These are phyloP conservation scores for Antitrichia curtipendula DNA, from an alignment of 225 moss, liverwort and hornwort species.

Conservation along the genomic window DNA sequence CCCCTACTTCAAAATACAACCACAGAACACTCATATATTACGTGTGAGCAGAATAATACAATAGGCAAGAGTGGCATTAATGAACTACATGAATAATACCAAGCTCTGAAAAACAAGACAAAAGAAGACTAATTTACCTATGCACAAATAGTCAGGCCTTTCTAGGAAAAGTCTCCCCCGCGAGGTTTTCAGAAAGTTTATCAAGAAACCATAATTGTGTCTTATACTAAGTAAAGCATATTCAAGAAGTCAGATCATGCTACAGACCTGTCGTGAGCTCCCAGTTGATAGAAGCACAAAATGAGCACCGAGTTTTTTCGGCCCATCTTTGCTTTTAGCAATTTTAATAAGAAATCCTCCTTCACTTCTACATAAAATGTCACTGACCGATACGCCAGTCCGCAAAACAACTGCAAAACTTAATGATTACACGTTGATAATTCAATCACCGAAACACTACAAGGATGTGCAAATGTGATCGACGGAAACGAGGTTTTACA, in stretches of 20 bases:
- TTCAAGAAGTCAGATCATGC: not conserved
- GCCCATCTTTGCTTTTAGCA: constrained; percentile 14
- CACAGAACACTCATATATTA: not conserved
- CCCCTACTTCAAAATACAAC: constrained; percentile 31
- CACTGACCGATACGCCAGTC: constrained; percentile 50
- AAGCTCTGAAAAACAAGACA: not conserved
- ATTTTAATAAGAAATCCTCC: constrained; percentile 36
- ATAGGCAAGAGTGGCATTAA: not conserved
- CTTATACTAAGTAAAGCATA: not conserved
- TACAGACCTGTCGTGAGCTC: constrained; percentile 54
- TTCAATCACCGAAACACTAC: not conserved
- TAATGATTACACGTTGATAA: constrained; percentile 2
- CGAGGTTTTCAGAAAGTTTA: not conserved
- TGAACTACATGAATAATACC: not conserved
- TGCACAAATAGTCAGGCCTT: not conserved
- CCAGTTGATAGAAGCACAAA: constrained; percentile 81
- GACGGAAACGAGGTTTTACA: not conserved
- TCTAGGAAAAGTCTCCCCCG: not conserved
- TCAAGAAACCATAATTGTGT: not conserved
- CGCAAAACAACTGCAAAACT: constrained; percentile 61
- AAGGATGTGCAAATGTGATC: not conserved
- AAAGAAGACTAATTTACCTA: not conserved
- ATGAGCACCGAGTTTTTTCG: constrained; percentile 20
- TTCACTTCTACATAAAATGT: constrained; percentile 19
- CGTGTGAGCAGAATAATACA: not conserved